These are phyloP conservation scores for Wickerhamiella bombiphila DNA, from an alignment of 805 yeast species.

Conservation along the genomic window DNA sequence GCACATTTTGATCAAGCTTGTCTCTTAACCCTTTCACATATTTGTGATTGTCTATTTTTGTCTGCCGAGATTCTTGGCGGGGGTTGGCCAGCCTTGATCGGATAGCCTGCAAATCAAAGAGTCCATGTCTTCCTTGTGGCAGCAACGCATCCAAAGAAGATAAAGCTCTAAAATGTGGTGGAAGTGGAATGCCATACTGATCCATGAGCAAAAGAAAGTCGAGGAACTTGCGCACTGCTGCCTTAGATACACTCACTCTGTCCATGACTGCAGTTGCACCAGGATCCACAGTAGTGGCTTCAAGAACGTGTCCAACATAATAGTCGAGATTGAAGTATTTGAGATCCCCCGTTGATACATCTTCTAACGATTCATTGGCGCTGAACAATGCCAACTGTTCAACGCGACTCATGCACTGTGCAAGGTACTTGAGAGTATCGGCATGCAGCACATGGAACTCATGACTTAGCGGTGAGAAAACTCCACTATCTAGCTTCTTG, in stretches of 20 bases:
- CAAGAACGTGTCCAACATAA: slow-evolving; percentile 35
- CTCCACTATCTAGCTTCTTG: neutral
- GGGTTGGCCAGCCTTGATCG: neutral
- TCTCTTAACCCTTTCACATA: neutral
- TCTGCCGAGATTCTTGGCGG: neutral
- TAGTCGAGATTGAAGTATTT: slow-evolving; percentile 47
- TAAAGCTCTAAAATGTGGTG: neutral
- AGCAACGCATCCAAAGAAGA: slow-evolving; percentile 3
- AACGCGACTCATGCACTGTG: slow-evolving; percentile 19
- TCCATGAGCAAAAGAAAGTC: slow-evolving; percentile 17
- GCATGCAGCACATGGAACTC: slow-evolving; percentile 7
- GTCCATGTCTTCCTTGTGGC: slow-evolving; percentile 10
- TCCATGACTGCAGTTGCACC: slow-evolving; percentile 8
- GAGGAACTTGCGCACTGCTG: slow-evolving; percentile 15
- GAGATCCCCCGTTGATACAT: slow-evolving; percentile 47
- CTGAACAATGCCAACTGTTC: slow-evolving; percentile 48
- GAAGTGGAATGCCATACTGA: slow-evolving; percentile 8
- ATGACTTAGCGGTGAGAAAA: slow-evolving; percentile 1
- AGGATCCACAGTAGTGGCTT: slow-evolving; percentile 17
- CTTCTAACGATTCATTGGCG: slow-evolving; percentile 55
- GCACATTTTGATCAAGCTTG: neutral
- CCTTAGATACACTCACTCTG: slow-evolving; percentile 13
- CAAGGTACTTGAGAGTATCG: slow-evolving; percentile 3
- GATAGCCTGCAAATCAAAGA: slow-evolving; percentile 2
- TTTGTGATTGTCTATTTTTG: neutral